Percentiles rank a stretch among this genome's conserved stretches.
Conservation (phyloP, 1,284 basidiomycete genomes). For the Microbotryum lychnidis-dioicae region DNA sequence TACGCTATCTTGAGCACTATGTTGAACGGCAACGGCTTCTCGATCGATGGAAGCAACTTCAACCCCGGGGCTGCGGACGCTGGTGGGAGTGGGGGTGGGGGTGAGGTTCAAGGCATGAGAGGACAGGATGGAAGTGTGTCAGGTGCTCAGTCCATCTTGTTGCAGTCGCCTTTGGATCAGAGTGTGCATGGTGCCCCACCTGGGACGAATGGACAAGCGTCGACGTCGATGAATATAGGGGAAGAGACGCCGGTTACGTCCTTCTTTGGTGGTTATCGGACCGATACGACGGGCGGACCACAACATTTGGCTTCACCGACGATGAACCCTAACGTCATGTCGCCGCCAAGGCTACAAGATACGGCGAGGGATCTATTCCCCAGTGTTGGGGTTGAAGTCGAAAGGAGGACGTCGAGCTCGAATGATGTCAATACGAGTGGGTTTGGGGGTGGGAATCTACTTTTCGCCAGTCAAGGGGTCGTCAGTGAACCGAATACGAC, state of each 20-base stretch:
- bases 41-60: constrained; percentile 18
- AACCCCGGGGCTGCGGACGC: not conserved
- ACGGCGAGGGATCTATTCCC: constrained; percentile 3
- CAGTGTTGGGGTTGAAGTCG: no score
- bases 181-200: not conserved
- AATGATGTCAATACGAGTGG: no score
- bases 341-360: constrained; percentile 5
- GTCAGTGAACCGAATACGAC: no score
- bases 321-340: not conserved
- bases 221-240: not conserved
- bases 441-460: no score
- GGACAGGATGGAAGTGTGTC: no score
- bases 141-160: no score
- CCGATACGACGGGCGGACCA: not conserved
- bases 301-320: not conserved
- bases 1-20: constrained; percentile 88
- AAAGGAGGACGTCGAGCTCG: no score
- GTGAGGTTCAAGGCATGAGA: no score
- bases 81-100: not conserved
- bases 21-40: constrained; percentile 55
- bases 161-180: not conserved
- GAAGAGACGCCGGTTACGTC: not conserved
- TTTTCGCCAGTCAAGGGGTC: no score
- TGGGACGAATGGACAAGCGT: not conserved
- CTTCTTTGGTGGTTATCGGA: not conserved